A percentile compares a stretch with the other conserved stretches of the same genome.
These are phyloP conservation scores for Penstemon davidsonii DNA, from an alignment of 257 asterid genomes.

Conservation along the genomic window DNA sequence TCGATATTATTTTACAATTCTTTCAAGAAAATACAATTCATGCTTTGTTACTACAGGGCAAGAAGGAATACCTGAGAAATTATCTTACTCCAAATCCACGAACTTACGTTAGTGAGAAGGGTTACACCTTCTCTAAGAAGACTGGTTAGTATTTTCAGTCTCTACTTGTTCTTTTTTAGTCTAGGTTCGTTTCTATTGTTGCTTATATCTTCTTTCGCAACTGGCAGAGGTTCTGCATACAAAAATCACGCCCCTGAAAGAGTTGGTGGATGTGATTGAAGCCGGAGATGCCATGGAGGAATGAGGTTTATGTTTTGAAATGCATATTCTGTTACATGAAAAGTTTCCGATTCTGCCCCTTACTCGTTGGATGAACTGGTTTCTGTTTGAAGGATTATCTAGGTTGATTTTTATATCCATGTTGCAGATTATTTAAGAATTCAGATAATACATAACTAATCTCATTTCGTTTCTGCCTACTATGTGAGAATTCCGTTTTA, in stretches of 20 bases:
- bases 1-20: neutral
- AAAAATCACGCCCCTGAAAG: conserved; percentile 78
- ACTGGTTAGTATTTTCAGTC: conserved; percentile 47
- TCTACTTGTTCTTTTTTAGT: neutral
- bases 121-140: conserved; percentile 55
- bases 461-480: neutral
- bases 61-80: conserved; percentile 59
- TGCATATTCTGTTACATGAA: conserved; percentile 10
- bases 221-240: conserved; percentile 72
- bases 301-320: conserved; percentile 32
- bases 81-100: conserved; percentile 61
- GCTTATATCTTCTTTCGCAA: too few relatives aligned
- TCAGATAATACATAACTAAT: conserved; percentile 7
- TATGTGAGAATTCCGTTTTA: too few relatives aligned
- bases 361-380: conserved; percentile 26
- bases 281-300: conserved; percentile 94
- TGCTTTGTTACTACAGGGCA: conserved; percentile 37
- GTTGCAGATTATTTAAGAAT: conserved; percentile 24
- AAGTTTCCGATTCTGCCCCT: conserved; percentile 23
- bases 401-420: conserved; percentile 13
- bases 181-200: too few relatives aligned
- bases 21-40: conserved; percentile 1
- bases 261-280: conserved; percentile 69
- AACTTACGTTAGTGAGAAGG: conserved; percentile 53
- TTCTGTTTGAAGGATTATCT: conserved; percentile 13